Percentiles rank a stretch among this genome's conserved stretches.
These are phyloP conservation scores for Termitomyces sp. DNA, from an alignment of 768 basidiomycete genomes.

Conservation along the genomic window DNA sequence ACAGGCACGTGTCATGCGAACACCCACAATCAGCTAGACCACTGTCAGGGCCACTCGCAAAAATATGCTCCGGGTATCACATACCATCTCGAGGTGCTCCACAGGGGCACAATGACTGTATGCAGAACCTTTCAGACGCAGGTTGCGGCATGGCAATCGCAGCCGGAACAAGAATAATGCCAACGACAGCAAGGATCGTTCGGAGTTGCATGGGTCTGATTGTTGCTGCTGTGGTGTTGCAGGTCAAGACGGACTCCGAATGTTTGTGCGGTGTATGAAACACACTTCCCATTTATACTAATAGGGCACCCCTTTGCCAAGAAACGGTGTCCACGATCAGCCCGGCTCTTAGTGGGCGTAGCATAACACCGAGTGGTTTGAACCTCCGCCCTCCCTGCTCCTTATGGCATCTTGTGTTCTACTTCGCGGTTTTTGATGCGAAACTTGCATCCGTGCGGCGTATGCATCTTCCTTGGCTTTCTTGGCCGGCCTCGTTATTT, in stretches of 20 bases:
- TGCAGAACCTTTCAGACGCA: background rate
- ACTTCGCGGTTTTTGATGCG: too few relatives aligned
- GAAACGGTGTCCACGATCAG: background rate
- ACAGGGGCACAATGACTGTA: slow-evolving; percentile 4
- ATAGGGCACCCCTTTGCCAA: background rate
- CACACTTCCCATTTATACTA: background rate
- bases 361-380: background rate
- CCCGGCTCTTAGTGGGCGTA: background rate
- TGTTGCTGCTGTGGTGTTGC: background rate
- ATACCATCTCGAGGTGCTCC: background rate
- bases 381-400: too few relatives aligned
- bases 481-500: background rate
- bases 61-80: background rate
- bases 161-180: background rate
- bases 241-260: background rate
- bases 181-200: background rate
- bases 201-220: background rate
- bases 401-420: too few relatives aligned
- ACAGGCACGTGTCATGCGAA: background rate
- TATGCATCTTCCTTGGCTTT: background rate
- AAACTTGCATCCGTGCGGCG: too few relatives aligned
- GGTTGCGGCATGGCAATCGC: background rate
- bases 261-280: background rate
- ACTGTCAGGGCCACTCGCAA: background rate
- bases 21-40: background rate